A percentile compares a stretch with the other conserved stretches of the same genome.
Evolutionary conservation across 208 protist species (phyloP).

Genomic region (Leishmania mexicana): DNA sequence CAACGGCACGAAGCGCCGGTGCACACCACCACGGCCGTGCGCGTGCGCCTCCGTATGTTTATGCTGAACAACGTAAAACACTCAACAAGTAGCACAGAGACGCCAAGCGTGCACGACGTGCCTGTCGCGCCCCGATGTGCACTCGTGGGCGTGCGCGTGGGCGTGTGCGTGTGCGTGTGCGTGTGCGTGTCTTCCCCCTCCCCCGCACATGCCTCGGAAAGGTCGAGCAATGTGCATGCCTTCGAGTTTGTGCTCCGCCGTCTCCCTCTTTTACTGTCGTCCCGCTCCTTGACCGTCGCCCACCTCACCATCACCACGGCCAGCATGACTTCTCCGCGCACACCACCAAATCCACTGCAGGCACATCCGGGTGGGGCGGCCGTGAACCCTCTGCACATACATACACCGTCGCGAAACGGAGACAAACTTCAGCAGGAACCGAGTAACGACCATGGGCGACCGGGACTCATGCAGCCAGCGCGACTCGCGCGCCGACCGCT

Average conservation of each 20-base stretch:
- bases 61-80: too few relatives aligned
- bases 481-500: conserved; percentile 31
- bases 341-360: neutral
- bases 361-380: neutral
- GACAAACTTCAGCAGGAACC: neutral
- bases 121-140: too few relatives aligned
- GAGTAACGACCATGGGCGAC: conserved; percentile 12
- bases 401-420: neutral
- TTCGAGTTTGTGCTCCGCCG: neutral
- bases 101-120: too few relatives aligned
- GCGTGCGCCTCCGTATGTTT: too few relatives aligned
- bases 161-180: neutral
- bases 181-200: neutral
- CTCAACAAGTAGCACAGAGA: too few relatives aligned
- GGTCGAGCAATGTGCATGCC: neutral
- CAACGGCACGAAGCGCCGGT: too few relatives aligned
- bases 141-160: neutral
- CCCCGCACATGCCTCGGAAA: neutral
- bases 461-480: conserved; percentile 15
- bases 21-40: too few relatives aligned
- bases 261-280: neutral
- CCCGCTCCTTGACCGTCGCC: too few relatives aligned
- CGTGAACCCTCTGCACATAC: neutral
- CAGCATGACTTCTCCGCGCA: neutral
- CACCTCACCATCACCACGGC: neutral